Percentiles rank a stretch among this genome's conserved stretches.
These are phyloP conservation scores for Podila clonocystis DNA, from an alignment of 192 early-diverging fungal species.

Conservation along the genomic window DNA sequence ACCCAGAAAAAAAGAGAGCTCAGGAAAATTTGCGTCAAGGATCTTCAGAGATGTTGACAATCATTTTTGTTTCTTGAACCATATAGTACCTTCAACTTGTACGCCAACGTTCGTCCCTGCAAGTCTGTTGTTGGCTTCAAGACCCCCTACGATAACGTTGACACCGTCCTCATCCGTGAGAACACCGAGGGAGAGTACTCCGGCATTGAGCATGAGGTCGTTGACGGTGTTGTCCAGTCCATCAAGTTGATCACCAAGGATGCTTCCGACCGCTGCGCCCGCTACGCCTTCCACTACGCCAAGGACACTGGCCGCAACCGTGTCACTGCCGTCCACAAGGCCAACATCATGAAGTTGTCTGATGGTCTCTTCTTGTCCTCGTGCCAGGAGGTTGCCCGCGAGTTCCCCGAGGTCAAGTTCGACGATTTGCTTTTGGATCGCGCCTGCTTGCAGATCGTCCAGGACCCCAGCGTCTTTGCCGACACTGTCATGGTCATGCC, in stretches of 20 bases:
- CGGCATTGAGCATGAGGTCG: constrained; percentile 96
- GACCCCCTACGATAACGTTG: constrained; percentile 95
- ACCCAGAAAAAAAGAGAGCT: no score
- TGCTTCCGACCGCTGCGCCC: constrained; percentile 89
- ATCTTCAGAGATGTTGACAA: no score
- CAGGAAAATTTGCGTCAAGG: no score
- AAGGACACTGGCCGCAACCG: constrained; percentile 87
- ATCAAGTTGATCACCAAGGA: constrained; percentile 99
- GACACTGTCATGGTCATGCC: constrained; percentile 99
- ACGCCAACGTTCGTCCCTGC: constrained; percentile 98
- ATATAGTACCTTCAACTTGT: constrained; percentile 93
- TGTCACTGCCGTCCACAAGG: constrained; percentile 99
- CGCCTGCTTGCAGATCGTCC: constrained; percentile 91
- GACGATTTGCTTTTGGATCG: constrained; percentile 94
- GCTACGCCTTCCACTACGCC: constrained; percentile 97
- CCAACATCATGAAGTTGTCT: constrained; percentile 95
- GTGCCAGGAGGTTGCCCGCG: constrained; percentile 89
- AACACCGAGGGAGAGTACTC: constrained; percentile 99
- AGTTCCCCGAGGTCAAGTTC: constrained; percentile 93
- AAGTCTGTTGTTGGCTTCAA: constrained; percentile 96
- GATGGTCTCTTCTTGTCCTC: constrained; percentile 97
- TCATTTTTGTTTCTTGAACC: not conserved
- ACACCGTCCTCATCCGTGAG: constrained; percentile 99
- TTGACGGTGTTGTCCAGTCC: constrained; percentile 97
- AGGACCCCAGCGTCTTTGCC: constrained; percentile 89